Evolutionary conservation across 495 filamentous ascomycete species (phyloP), one percentile per base, ranked within the genome.

Genomic region (Daldinia loculata): DNA sequence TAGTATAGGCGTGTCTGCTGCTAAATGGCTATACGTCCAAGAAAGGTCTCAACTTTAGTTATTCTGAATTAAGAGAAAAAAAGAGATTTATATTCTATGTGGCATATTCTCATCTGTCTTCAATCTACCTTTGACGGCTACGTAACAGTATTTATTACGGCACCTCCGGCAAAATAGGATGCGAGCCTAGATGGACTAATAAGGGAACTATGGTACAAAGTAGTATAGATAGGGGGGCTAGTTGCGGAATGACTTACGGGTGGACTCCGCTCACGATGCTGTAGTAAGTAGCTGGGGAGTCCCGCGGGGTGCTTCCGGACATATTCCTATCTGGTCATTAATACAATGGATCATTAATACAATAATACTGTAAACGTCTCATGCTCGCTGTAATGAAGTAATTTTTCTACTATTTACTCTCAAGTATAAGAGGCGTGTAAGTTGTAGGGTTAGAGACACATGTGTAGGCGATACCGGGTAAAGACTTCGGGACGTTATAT

Each of bases 91-190:
- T 24, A 57, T 53, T 34, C 32, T 50, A 63, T n/a, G 17, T 62
- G 14, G 19, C 29, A 50, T 45, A 60, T 61, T 50, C 17, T 38
- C n/a, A 9, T 30, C 29, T 11, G 11, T 65, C 15, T 22, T 41
- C 67, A 45, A 57, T 26, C 50, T 53, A 29, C 45, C 24, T 38
- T 15, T 51, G 24, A 41, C 43, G 63, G 58, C 56, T 65, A 71
- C 56, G 51, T 57, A 39, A 62, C 50, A 29, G 29, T 63, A 72
- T 61, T 72, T 68, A 72, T 68, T 53, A 61, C 17, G 61, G 41
- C 38, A 36, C 51, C 69, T 65, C 69, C 75, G 72, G 74, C 66
- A 76, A 72, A 76, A 76, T 70, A 63, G 60, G 56, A 24, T 69
- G 63, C 71, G 66, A 66, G 67, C 63, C 64, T 34, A 14, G 39